These are phyloP conservation scores for Citrus hindsii DNA, from an alignment of 345 rosid genomes.

Conservation along the genomic window DNA sequence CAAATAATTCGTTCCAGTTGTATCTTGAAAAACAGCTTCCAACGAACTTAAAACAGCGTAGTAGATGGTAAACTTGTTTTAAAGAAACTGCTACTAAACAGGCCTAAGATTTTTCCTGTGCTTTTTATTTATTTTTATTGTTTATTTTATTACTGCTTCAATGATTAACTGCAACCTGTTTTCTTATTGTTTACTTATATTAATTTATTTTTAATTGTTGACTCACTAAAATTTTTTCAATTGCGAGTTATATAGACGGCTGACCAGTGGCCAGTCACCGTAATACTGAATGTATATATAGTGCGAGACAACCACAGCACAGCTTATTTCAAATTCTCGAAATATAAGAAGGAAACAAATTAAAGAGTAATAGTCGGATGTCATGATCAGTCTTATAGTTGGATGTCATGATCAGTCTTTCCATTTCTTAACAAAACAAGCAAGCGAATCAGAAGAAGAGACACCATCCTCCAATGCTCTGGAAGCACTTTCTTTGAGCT, in stretches of 20 bases:
- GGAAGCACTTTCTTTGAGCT: constrained; percentile 27
- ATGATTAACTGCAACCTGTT: too few relatives aligned
- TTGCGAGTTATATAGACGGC: too few relatives aligned
- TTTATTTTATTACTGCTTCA: too few relatives aligned
- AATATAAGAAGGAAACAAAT: not conserved
- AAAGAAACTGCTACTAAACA: too few relatives aligned
- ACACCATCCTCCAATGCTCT: constrained; percentile 24
- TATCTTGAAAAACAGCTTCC: fast-evolving
- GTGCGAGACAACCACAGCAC: not conserved
- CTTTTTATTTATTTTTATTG: too few relatives aligned
- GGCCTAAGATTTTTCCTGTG: too few relatives aligned
- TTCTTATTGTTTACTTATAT: too few relatives aligned
- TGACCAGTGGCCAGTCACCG: too few relatives aligned
- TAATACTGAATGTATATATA: not conserved
- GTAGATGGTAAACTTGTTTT: fast-evolving
- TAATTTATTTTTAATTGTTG: too few relatives aligned
- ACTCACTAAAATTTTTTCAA: too few relatives aligned
- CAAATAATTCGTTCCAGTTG: too few relatives aligned
- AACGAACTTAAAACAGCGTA: too few relatives aligned
- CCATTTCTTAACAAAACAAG: constrained; percentile 6
- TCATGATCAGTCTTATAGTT: not conserved
- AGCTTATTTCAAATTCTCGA: not conserved
- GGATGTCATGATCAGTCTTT: not conserved
- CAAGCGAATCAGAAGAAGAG: constrained; percentile 21
- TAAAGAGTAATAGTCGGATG: not conserved